These are phyloP conservation scores for Cladosporium phlei DNA, from an alignment of 2,329 filamentous ascomycete genomes.

Conservation along the genomic window DNA sequence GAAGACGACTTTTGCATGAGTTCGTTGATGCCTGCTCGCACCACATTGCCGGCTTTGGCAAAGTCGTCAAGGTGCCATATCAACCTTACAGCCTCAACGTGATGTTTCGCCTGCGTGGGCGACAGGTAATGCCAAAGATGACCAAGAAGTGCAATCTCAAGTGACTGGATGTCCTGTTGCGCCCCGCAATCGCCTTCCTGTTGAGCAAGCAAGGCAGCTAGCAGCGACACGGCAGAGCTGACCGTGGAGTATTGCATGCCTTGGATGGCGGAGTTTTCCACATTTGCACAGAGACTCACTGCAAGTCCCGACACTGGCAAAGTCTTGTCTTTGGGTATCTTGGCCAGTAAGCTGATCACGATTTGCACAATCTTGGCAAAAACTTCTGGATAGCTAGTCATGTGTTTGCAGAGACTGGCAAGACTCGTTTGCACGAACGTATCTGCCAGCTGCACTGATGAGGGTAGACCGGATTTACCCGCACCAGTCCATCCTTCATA, in stretches of 20 bases:
- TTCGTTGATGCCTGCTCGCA: slow-evolving; percentile 16
- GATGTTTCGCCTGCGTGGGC: slow-evolving; percentile 80
- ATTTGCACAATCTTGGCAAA: slow-evolving; percentile 2
- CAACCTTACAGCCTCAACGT: slow-evolving; percentile 83
- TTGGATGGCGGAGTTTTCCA: neutral
- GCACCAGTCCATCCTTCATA: neutral
- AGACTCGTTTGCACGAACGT: neutral
- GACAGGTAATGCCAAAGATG: slow-evolving; percentile 56
- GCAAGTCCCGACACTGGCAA: neutral
- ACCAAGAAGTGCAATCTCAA: slow-evolving; percentile 3
- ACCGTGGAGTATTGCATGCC: neutral
- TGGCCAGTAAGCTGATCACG: neutral
- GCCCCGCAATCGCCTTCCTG: too few species aligned
- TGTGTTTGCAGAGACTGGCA: neutral
- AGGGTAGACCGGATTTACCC: neutral
- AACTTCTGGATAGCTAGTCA: neutral
- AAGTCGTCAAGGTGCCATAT: slow-evolving; percentile 73
- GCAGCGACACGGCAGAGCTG: neutral
- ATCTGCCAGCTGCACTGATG: neutral
- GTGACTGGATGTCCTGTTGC: neutral
- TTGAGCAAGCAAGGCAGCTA: neutral
- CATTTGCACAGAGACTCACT: neutral
- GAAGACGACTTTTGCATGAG: slow-evolving; percentile 10
- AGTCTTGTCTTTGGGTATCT: neutral
- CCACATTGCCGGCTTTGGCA: slow-evolving; percentile 15